A percentile compares a stretch with the other conserved stretches of the same genome.
These are phyloP conservation scores for Starmerella roubikii DNA, from an alignment of 805 yeast species.

Conservation along the genomic window DNA sequence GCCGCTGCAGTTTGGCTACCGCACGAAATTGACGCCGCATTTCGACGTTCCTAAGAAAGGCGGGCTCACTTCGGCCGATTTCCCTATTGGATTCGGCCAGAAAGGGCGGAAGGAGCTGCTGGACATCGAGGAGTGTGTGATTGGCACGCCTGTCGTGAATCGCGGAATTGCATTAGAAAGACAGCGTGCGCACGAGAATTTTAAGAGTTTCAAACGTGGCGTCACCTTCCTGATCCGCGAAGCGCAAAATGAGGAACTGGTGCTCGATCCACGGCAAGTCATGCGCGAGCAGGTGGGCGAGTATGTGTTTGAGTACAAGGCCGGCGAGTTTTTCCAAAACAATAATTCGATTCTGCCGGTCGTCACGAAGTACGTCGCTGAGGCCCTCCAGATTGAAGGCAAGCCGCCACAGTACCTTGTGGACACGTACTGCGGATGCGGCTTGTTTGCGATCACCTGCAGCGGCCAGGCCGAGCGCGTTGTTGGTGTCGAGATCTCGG, in stretches of 20 bases:
- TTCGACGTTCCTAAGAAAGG: conserved; percentile 56
- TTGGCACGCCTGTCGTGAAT: conserved; percentile 73
- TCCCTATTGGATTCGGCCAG: conserved; percentile 79
- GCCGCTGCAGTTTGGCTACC: conserved; percentile 61
- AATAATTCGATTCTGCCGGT: conserved; percentile 79
- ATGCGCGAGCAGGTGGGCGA: conserved; percentile 59
- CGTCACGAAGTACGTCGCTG: conserved; percentile 69
- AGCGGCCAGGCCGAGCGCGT: conserved; percentile 69
- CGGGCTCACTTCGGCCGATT: conserved; percentile 8
- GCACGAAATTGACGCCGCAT: conserved; percentile 94
- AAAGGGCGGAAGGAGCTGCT: conserved; percentile 57
- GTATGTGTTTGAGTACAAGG: conserved; percentile 70
- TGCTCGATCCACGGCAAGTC: conserved; percentile 62
- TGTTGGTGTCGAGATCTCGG: conserved; percentile 87
- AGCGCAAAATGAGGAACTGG: conserved; percentile 41
- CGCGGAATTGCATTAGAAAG: conserved; percentile 63
- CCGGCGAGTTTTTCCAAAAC: conserved; percentile 94
- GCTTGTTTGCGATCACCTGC: conserved; percentile 79
- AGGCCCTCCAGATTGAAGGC: conserved; percentile 39
- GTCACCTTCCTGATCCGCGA: conserved; percentile 71
- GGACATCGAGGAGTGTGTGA: conserved; percentile 88
- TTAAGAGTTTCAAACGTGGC: conserved; percentile 49
- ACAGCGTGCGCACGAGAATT: conserved; percentile 35
- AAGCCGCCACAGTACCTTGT: conserved; percentile 50
- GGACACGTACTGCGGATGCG: conserved; percentile 95